A percentile compares a stretch with the other conserved stretches of the same genome.
Conservation (phyloP, 768 basidiomycete species). For the Chiua virens region DNA sequence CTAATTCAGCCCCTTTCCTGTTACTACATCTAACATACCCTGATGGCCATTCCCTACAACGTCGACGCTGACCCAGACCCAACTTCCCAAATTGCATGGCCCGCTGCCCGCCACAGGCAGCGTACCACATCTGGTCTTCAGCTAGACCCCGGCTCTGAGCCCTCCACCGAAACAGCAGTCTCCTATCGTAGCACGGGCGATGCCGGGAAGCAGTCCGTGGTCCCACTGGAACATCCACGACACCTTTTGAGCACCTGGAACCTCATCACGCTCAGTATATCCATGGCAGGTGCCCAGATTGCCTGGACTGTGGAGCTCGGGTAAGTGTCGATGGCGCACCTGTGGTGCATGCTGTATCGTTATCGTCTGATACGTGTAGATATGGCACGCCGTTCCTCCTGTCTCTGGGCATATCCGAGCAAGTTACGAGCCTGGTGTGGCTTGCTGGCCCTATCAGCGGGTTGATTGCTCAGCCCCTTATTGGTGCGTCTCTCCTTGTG, state of each 20-base stretch:
- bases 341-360: neutral
- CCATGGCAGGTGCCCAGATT: slow-evolving; percentile 93
- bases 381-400: slow-evolving; percentile 96
- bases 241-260: slow-evolving; percentile 54
- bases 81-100: slow-evolving; percentile 81
- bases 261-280: slow-evolving; percentile 79
- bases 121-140: slow-evolving; percentile 23
- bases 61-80: slow-evolving; percentile 65
- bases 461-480: slow-evolving; percentile 93
- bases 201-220: slow-evolving; percentile 19
- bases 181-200: slow-evolving; percentile 36
- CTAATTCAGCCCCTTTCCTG: neutral
- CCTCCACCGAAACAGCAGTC: slow-evolving; percentile 18
- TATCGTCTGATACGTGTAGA: slow-evolving; percentile 41
- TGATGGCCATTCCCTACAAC: slow-evolving; percentile 61
- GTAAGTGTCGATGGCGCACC: slow-evolving; percentile 43
- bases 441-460: slow-evolving; percentile 94
- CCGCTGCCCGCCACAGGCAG: slow-evolving; percentile 42
- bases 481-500: slow-evolving; percentile 53
- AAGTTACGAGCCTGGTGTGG: slow-evolving; percentile 94
- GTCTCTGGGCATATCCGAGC: slow-evolving; percentile 76
- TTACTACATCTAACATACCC: neutral
- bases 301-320: slow-evolving; percentile 96
- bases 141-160: slow-evolving; percentile 22
- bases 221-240: slow-evolving; percentile 23